These are phyloP conservation scores for Fraxinus cuspidata DNA, from an alignment of 257 asterid species.

Conservation along the genomic window DNA sequence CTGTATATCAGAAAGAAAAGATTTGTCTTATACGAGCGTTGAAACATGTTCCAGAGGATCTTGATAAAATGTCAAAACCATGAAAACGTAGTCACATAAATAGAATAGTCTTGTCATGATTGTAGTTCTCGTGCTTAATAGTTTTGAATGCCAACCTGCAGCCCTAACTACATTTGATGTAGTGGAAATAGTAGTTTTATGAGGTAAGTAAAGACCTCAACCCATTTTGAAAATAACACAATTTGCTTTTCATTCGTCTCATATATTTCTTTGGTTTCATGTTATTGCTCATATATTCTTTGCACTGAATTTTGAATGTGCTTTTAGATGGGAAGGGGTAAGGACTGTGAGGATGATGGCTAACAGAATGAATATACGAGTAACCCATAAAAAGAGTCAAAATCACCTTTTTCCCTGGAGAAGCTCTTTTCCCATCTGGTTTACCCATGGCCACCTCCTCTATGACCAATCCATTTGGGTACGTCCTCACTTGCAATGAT, in stretches of 20 bases:
- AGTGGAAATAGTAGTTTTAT: neutral
- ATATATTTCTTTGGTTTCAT: neutral
- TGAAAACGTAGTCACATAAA: neutral
- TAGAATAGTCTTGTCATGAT: neutral
- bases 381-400: neutral
- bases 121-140: neutral
- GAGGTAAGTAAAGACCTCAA: neutral
- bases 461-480: constrained; percentile 76
- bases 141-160: neutral
- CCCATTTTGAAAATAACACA: neutral
- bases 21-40: neutral
- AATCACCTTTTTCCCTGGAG: constrained; percentile 78
- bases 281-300: neutral
- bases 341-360: neutral
- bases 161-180: neutral
- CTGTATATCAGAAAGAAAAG: constrained; percentile 39
- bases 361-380: neutral
- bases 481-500: constrained; percentile 66
- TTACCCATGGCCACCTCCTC: constrained; percentile 91
- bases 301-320: neutral
- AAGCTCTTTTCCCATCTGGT: constrained; percentile 86
- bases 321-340: neutral
- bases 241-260: neutral
- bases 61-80: neutral
- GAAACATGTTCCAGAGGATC: neutral